Evolutionary conservation across 192 early-diverging fungal genomes (phyloP), one percentile per base, ranked within the genome.

Genomic region (Backusella morwellensis): DNA sequence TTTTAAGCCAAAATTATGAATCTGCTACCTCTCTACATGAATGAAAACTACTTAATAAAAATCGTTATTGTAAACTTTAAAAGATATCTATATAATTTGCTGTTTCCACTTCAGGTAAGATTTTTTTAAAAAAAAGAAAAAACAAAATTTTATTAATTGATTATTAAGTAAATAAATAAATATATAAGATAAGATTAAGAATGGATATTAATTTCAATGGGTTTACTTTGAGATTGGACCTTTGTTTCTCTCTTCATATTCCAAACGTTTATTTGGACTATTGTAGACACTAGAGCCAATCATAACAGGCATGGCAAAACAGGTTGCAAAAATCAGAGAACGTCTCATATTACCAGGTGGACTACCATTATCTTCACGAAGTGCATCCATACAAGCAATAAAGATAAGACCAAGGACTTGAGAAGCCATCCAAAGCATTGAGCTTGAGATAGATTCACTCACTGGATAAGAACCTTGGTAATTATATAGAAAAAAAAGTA

Each of bases 361-460:
- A 59, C 50, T 11, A 26, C 77, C 81, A 23, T 75, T 41, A 38
- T 72, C 41, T 7, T 78, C 77, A 21, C 77, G 34, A 32, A 82
- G 35, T 1, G 66, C 77, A 29, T 82, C 66, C 54, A 76, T 75
- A 15, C 34, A 23, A 14, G 71, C 36, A 32, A 82, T 41, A 8
- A 78, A 82, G 3, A 82, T 70, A 26, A 82, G 59, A 6, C 77
- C 73, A 70, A 82, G 47, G 14, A 82, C n/a, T 63, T 82, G 77
- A 19, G 77, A 71, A 23, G 52, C 68, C 40, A 74, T 68, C 81
- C 81, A 82, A 34, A 82, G 52, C 17, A 73, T 70, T 14, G 81
- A 82, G 32, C 77, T 78, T 17, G 77, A 78, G 26, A 73, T 66
- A 12, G 81, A 66, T 69, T 82, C 81, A 15, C 77, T 52, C 15